phyloP scores from a whole-genome alignment of 164 flowering plant genomes.

The Sextonia rubra region DNA sequence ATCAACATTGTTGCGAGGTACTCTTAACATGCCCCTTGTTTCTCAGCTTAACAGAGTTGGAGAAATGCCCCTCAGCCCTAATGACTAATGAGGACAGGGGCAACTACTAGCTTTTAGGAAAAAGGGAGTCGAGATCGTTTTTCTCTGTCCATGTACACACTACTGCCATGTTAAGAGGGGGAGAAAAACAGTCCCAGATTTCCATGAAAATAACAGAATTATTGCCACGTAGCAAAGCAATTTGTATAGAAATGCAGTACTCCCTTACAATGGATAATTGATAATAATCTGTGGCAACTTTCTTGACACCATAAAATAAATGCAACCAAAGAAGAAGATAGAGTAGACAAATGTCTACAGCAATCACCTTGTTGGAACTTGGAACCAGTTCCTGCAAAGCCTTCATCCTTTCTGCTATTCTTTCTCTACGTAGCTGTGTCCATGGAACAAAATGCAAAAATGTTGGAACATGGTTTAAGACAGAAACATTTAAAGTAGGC shows the following conservation, averaged over 20 bases:
- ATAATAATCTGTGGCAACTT: not conserved
- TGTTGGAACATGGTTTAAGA: not conserved
- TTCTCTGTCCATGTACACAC: too few relatives aligned
- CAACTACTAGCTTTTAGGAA: not conserved
- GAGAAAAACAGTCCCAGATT: not conserved
- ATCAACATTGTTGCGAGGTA: not conserved
- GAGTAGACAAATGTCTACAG: not conserved
- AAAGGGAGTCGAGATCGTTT: too few relatives aligned
- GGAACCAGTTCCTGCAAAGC: conserved; percentile 96
- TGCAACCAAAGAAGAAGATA: not conserved
- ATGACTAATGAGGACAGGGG: not conserved
- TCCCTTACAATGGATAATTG: not conserved
- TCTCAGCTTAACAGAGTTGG: not conserved
- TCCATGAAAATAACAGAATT: not conserved
- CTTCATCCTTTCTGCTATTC: conserved; percentile 93
- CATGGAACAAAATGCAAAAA: conserved; percentile 10
- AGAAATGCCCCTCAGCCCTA: not conserved
- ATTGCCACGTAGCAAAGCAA: too few relatives aligned
- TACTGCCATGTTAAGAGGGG: too few relatives aligned
- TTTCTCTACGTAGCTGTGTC: conserved; percentile 83
- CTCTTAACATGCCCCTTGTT: not conserved
- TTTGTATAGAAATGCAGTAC: not conserved
- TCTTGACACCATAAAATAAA: not conserved
- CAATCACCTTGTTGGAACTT: conserved; percentile 81
- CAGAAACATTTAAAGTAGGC: too few relatives aligned